Evolutionary conservation across 495 filamentous ascomycete species (phyloP).

Genomic region (Hypoxylon crocopeplum): DNA sequence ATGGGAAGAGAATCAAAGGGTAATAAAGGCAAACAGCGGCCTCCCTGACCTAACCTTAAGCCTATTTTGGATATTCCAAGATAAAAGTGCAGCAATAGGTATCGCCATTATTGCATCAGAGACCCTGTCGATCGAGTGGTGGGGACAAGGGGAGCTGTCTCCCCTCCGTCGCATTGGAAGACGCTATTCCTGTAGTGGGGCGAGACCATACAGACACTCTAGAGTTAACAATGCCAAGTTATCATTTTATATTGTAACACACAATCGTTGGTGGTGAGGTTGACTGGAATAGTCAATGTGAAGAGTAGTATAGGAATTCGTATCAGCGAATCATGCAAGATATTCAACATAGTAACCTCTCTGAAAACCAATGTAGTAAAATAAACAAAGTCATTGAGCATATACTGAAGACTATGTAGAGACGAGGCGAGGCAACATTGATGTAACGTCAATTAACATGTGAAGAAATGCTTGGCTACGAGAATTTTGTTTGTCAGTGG

Average conservation of each 20-base stretch:
- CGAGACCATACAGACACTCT: slow-evolving; percentile 1
- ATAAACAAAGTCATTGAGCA: no score
- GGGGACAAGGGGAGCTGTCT: slow-evolving; percentile 12
- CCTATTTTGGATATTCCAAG: slow-evolving; percentile 21
- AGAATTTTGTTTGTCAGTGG: slow-evolving; percentile 14
- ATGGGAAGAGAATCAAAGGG: slow-evolving; percentile 11
- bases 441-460: slow-evolving; percentile 34
- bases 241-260: no score
- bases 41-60: slow-evolving; percentile 19
- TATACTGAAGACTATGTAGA: neutral
- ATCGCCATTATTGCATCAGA: slow-evolving; percentile 36
- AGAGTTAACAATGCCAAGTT: slow-evolving; percentile 7
- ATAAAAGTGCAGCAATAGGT: slow-evolving; percentile 21
- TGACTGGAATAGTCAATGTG: no score
- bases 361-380: no score
- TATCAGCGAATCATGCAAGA: no score
- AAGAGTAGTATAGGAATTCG: no score
- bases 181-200: slow-evolving; percentile 10
- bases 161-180: slow-evolving; percentile 10
- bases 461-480: slow-evolving; percentile 25
- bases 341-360: no score
- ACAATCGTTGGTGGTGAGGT: no score
- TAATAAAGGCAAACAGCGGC: slow-evolving; percentile 11
- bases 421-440: slow-evolving; percentile 10
- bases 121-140: neutral